Conservation (phyloP, 768 basidiomycete genomes). For the Lentinula sp. region DNA sequence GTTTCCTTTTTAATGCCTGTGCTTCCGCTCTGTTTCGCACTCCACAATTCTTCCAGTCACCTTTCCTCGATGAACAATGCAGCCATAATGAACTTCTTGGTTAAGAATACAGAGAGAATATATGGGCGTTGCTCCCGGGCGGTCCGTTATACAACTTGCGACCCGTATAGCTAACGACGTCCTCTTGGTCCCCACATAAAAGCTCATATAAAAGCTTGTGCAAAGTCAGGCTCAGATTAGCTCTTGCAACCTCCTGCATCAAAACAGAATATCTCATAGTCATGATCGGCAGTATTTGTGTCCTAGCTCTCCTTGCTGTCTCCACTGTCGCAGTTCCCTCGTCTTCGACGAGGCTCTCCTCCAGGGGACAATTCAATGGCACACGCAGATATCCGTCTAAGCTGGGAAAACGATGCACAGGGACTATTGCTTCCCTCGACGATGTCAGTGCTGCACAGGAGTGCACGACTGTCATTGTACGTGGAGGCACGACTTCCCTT, state of each 20-base stretch:
- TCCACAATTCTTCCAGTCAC: neutral
- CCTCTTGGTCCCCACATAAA: neutral
- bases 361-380: neutral
- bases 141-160: neutral
- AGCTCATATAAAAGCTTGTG: neutral
- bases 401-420: conserved; percentile 13
- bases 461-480: conserved; percentile 36
- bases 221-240: neutral
- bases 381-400: neutral
- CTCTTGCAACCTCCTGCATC: neutral
- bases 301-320: neutral
- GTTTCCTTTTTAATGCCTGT: neutral
- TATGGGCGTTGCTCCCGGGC: neutral
- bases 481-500: neutral
- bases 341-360: neutral
- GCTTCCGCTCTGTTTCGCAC: neutral
- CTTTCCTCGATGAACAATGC: neutral
- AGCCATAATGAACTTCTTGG: neutral
- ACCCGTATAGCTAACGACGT: neutral
- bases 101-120: neutral
- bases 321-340: neutral
- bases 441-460: conserved; percentile 25
- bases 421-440: conserved; percentile 8
- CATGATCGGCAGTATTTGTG: neutral
- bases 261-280: neutral